Evolutionary conservation across 2,329 filamentous ascomycete species (phyloP).

Genomic region (Parastagonospora nodorum): DNA sequence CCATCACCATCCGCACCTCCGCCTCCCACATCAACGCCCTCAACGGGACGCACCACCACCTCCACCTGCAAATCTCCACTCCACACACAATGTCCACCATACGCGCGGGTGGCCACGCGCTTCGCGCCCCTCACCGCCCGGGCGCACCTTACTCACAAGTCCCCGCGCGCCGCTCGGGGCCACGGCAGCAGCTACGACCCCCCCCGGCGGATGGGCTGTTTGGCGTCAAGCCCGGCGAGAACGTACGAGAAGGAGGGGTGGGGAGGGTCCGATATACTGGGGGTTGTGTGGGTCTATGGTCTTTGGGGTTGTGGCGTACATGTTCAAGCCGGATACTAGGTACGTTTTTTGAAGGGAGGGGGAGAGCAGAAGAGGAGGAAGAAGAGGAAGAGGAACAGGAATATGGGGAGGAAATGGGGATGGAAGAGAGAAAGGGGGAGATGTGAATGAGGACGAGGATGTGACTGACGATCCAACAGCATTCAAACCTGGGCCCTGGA

Average conservation of each 20-base stretch:
- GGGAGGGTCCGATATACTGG: slow-evolving; percentile 84
- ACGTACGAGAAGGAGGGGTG: slow-evolving; percentile 95
- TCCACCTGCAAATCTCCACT: slow-evolving; percentile 3
- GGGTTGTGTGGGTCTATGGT: slow-evolving; percentile 81
- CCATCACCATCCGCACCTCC: slow-evolving; percentile 1
- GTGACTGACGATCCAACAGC: slow-evolving; percentile 58
- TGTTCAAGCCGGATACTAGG: slow-evolving; percentile 98
- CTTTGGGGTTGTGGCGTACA: slow-evolving; percentile 78
- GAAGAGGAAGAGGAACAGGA: not conserved
- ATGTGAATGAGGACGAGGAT: no score
- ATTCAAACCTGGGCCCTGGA: slow-evolving; percentile 99
- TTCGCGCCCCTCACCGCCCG: slow-evolving; percentile 17
- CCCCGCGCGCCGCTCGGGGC: slow-evolving; percentile 21
- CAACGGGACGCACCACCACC: slow-evolving; percentile 1
- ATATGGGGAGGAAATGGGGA: not conserved
- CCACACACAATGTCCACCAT: slow-evolving; percentile 26
- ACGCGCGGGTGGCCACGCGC: slow-evolving; percentile 30
- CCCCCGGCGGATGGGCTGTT: slow-evolving; percentile 92
- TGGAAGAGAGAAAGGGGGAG: no score
- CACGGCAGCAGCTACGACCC: slow-evolving; percentile 85
- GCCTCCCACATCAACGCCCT: slow-evolving; percentile 6
- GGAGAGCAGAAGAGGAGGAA: not conserved
- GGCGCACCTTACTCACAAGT: slow-evolving; percentile 29
- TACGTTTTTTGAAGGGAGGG: slow-evolving; percentile 59
- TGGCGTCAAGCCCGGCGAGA: slow-evolving; percentile 92